Evolutionary conservation across 495 filamentous ascomycete genomes (phyloP).

Genomic region (Annulohypoxylon maeteangense): DNA sequence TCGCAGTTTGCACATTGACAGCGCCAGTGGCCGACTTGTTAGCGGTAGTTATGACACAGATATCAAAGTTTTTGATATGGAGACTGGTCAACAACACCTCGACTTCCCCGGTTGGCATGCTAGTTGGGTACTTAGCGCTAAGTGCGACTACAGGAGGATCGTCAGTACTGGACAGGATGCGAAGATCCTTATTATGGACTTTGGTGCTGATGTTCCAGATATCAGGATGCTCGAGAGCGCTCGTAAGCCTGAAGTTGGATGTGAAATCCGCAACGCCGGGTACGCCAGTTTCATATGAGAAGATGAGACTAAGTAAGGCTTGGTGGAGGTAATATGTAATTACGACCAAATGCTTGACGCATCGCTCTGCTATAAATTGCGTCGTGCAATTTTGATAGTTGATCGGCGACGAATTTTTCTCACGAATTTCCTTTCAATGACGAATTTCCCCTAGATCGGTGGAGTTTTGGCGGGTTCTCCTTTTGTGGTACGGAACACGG

Average conservation of each 20-base stretch:
- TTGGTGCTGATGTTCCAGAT: slow-evolving; percentile 67
- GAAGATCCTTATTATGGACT: slow-evolving; percentile 91
- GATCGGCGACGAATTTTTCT: background rate
- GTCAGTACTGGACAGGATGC: slow-evolving; percentile 94
- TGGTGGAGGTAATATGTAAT: slow-evolving; percentile 27
- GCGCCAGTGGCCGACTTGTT: slow-evolving; percentile 80
- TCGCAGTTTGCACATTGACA: slow-evolving; percentile 88
- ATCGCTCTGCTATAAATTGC: background rate
- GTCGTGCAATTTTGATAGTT: background rate
- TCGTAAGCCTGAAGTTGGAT: slow-evolving; percentile 43
- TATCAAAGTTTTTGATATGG: slow-evolving; percentile 90
- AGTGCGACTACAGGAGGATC: slow-evolving; percentile 92
- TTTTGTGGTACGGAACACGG: slow-evolving; percentile 15
- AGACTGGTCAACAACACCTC: slow-evolving; percentile 74
- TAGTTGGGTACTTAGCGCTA: slow-evolving; percentile 95
- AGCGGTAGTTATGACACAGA: slow-evolving; percentile 93
- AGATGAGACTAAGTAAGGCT: background rate
- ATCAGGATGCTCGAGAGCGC: slow-evolving; percentile 64
- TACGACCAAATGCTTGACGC: slow-evolving; percentile 6
- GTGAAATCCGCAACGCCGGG: slow-evolving; percentile 38
- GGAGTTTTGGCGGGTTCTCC: slow-evolving; percentile 1
- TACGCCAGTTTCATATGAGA: slow-evolving; percentile 46
- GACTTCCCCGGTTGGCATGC: slow-evolving; percentile 90
- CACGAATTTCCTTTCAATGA: slow-evolving; percentile 40
- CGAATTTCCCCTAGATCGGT: slow-evolving; percentile 7